Conservation (phyloP, 305 asterid genomes). For the Fraxinus albicans region DNA sequence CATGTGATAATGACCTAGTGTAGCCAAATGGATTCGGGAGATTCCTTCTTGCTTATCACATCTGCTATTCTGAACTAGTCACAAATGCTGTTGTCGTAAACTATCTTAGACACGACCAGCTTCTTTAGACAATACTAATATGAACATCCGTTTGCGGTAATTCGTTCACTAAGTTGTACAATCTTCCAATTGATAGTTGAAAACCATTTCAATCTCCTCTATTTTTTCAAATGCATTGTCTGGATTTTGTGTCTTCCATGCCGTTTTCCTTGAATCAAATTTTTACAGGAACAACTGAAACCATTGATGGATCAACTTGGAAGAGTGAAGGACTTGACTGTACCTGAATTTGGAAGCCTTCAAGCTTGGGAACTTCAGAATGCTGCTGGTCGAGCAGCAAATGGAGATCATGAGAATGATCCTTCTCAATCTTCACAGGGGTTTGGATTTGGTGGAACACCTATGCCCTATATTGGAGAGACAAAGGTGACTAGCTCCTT, state of each 20-base stretch:
- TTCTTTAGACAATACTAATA: background rate
- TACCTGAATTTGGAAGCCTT: slow-evolving; percentile 85
- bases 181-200: background rate
- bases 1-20: background rate
- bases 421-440: slow-evolving; percentile 61
- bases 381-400: slow-evolving; percentile 63
- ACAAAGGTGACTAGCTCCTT: slow-evolving; percentile 56
- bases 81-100: background rate
- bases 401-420: slow-evolving; percentile 63
- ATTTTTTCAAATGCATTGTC: background rate
- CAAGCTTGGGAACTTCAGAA: slow-evolving; percentile 83
- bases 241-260: slow-evolving; percentile 1
- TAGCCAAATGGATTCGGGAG: background rate
- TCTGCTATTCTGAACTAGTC: background rate
- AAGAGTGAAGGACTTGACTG: slow-evolving; percentile 84
- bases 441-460: slow-evolving; percentile 77
- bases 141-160: background rate
- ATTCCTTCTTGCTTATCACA: background rate
- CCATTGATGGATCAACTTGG: slow-evolving; percentile 78
- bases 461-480: slow-evolving; percentile 91
- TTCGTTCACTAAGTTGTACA: background rate
- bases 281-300: slow-evolving; percentile 70
- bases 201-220: background rate
- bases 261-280: background rate
- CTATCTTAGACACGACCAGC: background rate